phyloP scores from a whole-genome alignment of 2,329 filamentous ascomycete species.

The Xylariaceae sp. region DNA sequence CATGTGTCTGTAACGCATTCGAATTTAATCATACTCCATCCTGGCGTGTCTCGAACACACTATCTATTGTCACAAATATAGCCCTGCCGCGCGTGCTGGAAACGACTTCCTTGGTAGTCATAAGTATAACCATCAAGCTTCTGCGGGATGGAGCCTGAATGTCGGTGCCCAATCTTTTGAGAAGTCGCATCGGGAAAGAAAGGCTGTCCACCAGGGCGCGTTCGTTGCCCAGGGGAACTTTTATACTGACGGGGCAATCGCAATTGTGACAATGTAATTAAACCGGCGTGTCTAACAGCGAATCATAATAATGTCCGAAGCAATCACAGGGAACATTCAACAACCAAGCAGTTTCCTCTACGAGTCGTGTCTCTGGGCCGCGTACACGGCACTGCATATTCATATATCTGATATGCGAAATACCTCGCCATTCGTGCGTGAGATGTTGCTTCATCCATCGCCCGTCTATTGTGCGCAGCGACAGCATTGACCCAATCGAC shows the following conservation, averaged over 20 bases:
- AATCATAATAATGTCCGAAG: no score
- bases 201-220: no score
- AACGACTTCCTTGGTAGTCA: not conserved
- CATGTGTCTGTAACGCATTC: not conserved
- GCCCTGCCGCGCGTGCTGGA: not conserved
- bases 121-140: not conserved
- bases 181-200: no score
- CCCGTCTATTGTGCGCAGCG: not conserved
- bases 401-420: not conserved
- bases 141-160: no score
- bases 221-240: no score
- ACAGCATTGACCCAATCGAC: no score
- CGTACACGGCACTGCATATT: not conserved
- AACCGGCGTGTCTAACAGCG: no score
- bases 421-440: not conserved
- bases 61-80: not conserved
- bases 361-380: not conserved
- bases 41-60: not conserved
- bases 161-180: no score
- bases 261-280: no score
- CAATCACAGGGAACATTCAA: no score
- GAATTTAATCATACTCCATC: not conserved
- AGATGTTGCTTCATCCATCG: not conserved
- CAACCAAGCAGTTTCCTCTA: not conserved
- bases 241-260: no score